Conservation (phyloP, 306 rosid genomes). For the Acacia melanoxylon region DNA sequence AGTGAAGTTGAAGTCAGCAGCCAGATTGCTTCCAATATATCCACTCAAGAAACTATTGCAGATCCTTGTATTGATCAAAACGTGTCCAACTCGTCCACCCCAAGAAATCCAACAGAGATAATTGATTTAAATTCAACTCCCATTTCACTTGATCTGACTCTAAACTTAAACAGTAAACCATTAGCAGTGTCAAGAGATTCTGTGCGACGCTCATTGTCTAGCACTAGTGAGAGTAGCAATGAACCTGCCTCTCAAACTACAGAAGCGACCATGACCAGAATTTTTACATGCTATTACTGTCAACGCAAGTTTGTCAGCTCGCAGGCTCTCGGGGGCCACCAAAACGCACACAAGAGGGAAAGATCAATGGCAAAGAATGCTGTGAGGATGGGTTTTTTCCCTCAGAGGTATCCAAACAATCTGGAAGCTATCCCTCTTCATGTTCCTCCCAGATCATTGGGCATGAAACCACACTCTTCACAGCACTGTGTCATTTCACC, state of each 20-base stretch:
- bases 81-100: constrained; percentile 39
- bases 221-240: constrained; percentile 86
- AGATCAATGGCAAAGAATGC: constrained; percentile 84
- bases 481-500: constrained; percentile 50
- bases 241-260: constrained; percentile 56
- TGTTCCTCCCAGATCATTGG: constrained; percentile 73
- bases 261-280: constrained; percentile 45
- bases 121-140: constrained; percentile 37
- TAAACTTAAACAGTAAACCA: constrained; percentile 42
- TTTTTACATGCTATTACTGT: constrained; percentile 86
- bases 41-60: constrained; percentile 60
- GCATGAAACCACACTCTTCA: constrained; percentile 82
- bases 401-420: constrained; percentile 60
- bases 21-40: constrained; percentile 76
- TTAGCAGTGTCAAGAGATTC: constrained; percentile 44
- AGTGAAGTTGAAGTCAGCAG: constrained; percentile 76
- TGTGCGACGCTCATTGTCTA: constrained; percentile 63
- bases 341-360: constrained; percentile 90
- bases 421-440: constrained; percentile 74
- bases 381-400: constrained; percentile 68
- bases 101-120: constrained; percentile 32
- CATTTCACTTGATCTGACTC: constrained; percentile 66
- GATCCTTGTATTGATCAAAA: constrained; percentile 47
- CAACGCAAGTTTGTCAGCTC: constrained; percentile 86
- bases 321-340: constrained; percentile 97